Base-by-base conservation (phyloP, 257 asterid species). In the Solanum commersonii region DNA sequence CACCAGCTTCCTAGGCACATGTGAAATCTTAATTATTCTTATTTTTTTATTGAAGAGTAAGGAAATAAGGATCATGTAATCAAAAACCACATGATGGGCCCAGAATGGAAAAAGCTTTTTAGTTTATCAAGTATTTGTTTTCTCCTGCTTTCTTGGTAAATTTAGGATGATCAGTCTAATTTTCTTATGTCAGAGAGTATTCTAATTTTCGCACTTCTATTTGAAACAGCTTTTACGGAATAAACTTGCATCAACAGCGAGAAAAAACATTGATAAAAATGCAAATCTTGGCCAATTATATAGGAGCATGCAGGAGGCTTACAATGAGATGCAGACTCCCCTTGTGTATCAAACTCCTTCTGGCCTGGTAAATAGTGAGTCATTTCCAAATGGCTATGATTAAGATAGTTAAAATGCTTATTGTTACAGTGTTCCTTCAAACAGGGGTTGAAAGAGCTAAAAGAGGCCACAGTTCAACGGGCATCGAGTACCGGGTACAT, bases 371-470 rank as follows among this genome's bases (percentile, higher is more conserved):
- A 37, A 88, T 56, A 88, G 13, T 37, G 27, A 52, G 49, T 31
- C 16, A 65, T 42, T 60, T 34, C 20, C 68, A 29, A 34, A 29
- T 46, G 68, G 20, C 27, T 46, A 29, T 0, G 25, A 29, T 81
- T 81, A 5, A 29, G 38, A 65, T 79, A 23, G 31, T 81, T 49
- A 46, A 81, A 46, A 81, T 81, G 85, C 85, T 46, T 46, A 46
- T 46, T 49, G 22, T 81, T 16, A 81, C 18, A 29, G 29, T 44
- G 29, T 37, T 76, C 44, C 42, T 86, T 60, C 37, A 23, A 72
- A 87, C 94, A 95, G 99, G 98, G 98, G 68, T 91, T 96, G 44
- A 96, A 92, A 92, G 98, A 95, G 91, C 95, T 96, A 77, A 96
- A 95, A 87, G 99, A 96, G 65, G 89, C 96, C 31, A 96, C 98